phyloP scores from a whole-genome alignment of 2,329 filamentous ascomycete genomes.

The Macrophomina phaseolina region DNA sequence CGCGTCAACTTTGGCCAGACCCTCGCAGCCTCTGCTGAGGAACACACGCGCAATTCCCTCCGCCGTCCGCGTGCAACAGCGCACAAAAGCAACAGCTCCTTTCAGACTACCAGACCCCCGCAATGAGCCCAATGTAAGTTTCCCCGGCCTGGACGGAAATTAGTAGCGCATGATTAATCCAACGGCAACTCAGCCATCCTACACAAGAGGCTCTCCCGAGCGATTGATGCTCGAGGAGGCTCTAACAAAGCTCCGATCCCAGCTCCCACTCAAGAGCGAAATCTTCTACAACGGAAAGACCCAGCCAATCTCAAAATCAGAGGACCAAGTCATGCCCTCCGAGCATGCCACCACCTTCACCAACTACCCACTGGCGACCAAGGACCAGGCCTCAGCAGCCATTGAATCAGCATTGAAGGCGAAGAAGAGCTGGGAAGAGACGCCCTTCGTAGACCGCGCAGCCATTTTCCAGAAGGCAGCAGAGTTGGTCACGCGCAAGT shows the following conservation, averaged over 20 bases:
- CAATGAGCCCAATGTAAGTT: constrained; percentile 37
- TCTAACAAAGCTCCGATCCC: constrained; percentile 35
- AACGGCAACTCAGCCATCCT: constrained; percentile 30
- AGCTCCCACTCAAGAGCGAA: constrained; percentile 37
- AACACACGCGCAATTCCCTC: not conserved
- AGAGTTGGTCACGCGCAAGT: constrained; percentile 87
- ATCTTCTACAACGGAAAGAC: constrained; percentile 37
- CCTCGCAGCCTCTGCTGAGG: constrained; percentile 16
- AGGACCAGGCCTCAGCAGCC: constrained; percentile 75
- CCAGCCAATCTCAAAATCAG: constrained; percentile 34
- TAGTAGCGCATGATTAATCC: not conserved
- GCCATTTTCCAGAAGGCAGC: constrained; percentile 95
- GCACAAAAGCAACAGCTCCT: constrained; percentile 37
- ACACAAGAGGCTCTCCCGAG: constrained; percentile 38
- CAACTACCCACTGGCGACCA: constrained; percentile 80
- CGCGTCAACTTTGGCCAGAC: constrained; percentile 28
- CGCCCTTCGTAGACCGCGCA: constrained; percentile 91
- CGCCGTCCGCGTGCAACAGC: constrained; percentile 31
- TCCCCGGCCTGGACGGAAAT: not conserved
- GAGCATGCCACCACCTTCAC: constrained; percentile 74
- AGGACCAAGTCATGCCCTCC: constrained; percentile 38
- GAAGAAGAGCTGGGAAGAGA: constrained; percentile 80
- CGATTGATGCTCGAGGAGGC: constrained; percentile 35
- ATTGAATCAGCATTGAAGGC: constrained; percentile 85
- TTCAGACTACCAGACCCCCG: constrained; percentile 38